Conservation (phyloP, 169 alveolate genomes). For the Eimeria falciformis region DNA sequence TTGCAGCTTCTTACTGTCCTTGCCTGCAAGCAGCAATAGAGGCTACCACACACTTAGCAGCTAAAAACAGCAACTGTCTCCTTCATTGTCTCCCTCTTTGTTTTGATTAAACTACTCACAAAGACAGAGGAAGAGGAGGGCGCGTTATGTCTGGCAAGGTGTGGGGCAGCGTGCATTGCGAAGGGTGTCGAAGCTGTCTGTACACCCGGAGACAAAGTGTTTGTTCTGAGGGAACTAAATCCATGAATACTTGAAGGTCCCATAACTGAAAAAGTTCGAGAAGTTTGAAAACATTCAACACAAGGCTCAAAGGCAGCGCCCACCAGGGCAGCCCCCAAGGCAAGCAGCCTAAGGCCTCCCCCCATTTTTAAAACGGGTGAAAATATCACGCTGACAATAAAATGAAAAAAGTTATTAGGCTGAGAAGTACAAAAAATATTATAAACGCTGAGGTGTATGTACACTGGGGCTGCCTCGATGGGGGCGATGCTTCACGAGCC, state of each 20-base stretch:
- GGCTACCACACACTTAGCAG: too few relatives aligned
- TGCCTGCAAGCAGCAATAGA: too few relatives aligned
- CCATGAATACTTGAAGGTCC: constrained; percentile 56
- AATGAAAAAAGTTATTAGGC: too few relatives aligned
- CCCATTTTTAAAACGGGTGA: constrained; percentile 2
- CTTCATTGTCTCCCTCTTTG: too few relatives aligned
- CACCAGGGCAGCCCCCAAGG: constrained; percentile 33
- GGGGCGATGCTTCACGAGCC: too few relatives aligned
- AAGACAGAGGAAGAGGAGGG: constrained; percentile 13
- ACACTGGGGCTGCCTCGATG: too few relatives aligned
- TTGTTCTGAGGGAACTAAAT: neutral
- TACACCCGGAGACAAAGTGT: neutral
- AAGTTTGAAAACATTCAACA: constrained; percentile 38
- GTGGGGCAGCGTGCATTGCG: constrained; percentile 62
- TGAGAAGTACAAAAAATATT: too few relatives aligned
- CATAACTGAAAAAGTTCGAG: constrained; percentile 29
- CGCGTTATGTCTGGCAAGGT: constrained; percentile 35
- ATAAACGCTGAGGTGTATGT: too few relatives aligned
- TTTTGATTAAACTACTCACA: neutral
- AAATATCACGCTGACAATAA: neutral
- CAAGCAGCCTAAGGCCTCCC: neutral
- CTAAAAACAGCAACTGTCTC: too few relatives aligned
- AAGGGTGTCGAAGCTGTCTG: constrained; percentile 19
- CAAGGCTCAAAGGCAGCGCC: constrained; percentile 58
- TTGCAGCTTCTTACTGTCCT: too few relatives aligned